Evolutionary conservation across 495 filamentous ascomycete genomes (phyloP).

Genomic region (Halenospora varia): DNA sequence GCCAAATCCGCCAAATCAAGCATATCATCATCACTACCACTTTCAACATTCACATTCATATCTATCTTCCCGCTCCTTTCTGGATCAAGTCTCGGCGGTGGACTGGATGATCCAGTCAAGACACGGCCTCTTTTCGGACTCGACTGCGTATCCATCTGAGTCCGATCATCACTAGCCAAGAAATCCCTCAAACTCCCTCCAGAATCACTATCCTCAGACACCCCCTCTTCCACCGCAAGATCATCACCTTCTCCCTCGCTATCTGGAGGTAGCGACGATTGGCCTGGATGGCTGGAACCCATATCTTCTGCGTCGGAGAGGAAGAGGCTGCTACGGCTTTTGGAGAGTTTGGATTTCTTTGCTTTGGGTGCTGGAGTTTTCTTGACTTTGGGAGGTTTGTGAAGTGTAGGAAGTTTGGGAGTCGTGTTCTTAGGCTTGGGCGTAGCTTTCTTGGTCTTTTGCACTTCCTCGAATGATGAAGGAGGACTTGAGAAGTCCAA

Average conservation of each 20-base stretch:
- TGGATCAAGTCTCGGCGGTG: slow-evolving; percentile 1
- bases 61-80: background rate
- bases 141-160: too few relatives aligned
- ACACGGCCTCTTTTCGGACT: background rate
- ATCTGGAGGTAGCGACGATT: background rate
- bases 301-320: slow-evolving; percentile 15
- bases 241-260: slow-evolving; percentile 21
- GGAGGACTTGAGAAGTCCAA: slow-evolving; percentile 30
- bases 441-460: background rate
- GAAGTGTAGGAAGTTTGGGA: too few relatives aligned
- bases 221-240: slow-evolving; percentile 13
- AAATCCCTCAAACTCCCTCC: slow-evolving; percentile 21
- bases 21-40: slow-evolving; percentile 6
- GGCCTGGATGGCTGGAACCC: background rate
- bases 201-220: slow-evolving; percentile 20
- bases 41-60: background rate
- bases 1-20: slow-evolving; percentile 4
- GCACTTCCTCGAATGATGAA: slow-evolving; percentile 8
- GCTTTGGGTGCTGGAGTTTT: background rate
- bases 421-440: background rate
- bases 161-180: slow-evolving; percentile 5
- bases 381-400: too few relatives aligned
- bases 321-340: background rate
- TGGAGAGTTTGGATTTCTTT: slow-evolving; percentile 9
- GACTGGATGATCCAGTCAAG: slow-evolving; percentile 6